Percentiles rank a stretch among this genome's conserved stretches.
phyloP scores from a whole-genome alignment of 2,329 filamentous ascomycete genomes.

The Lanzia echinophila region DNA sequence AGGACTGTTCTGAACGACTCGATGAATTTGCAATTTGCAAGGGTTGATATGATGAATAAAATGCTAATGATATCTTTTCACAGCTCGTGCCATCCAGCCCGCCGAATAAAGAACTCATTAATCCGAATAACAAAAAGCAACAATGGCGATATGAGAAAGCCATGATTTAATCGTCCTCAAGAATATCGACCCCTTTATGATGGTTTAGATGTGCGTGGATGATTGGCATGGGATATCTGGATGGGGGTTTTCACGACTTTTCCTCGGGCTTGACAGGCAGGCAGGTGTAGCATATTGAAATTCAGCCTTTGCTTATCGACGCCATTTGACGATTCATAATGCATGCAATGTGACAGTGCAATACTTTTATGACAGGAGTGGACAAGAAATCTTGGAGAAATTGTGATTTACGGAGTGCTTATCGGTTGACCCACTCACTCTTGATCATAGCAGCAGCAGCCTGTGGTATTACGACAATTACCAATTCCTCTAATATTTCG shows the following conservation, averaged over 20 bases:
- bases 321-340: neutral
- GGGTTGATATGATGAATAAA: neutral
- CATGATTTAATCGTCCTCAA: conserved; percentile 4
- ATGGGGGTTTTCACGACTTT: conserved; percentile 9
- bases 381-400: neutral
- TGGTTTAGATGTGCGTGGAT: conserved; percentile 4
- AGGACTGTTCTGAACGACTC: too few species aligned
- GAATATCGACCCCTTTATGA: conserved; percentile 3
- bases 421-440: neutral
- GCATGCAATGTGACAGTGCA: neutral
- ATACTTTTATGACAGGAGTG: too few species aligned
- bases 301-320: conserved; percentile 11
- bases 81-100: conserved; percentile 55
- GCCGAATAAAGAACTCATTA: conserved; percentile 33
- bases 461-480: neutral
- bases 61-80: conserved; percentile 5
- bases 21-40: too few species aligned
- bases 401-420: neutral
- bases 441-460: neutral
- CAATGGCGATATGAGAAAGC: conserved; percentile 3
- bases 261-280: conserved; percentile 11
- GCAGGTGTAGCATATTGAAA: conserved; percentile 11
- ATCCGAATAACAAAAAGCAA: conserved; percentile 8
- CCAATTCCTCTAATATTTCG: neutral
- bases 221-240: conserved; percentile 10